A percentile compares a stretch with the other conserved stretches of the same genome.
Evolutionary conservation across 352 stramenopile species (phyloP).

Genomic region (Globisporangium barbulae): DNA sequence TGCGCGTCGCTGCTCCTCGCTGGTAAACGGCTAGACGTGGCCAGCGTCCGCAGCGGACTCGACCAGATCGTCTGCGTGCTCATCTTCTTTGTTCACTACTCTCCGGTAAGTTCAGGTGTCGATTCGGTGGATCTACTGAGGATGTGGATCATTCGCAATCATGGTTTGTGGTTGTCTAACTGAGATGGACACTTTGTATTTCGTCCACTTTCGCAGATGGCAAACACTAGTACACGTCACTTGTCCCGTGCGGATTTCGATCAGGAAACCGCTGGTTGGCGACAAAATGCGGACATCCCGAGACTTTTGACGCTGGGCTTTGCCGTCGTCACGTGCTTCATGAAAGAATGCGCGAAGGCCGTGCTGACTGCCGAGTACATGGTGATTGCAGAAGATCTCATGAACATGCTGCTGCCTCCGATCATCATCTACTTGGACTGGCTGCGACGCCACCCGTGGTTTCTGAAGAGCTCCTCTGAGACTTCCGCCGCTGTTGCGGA

Average conservation of each 20-base stretch:
- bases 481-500: neutral
- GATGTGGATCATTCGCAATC: neutral
- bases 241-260: conserved; percentile 12
- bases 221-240: neutral
- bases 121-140: neutral
- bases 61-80: conserved; percentile 27
- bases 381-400: conserved; percentile 16
- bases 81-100: conserved; percentile 31
- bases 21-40: conserved; percentile 4
- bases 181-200: neutral
- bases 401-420: conserved; percentile 36
- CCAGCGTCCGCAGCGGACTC: conserved; percentile 12
- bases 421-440: conserved; percentile 40
- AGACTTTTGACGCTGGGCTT: conserved; percentile 8
- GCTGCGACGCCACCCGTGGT: conserved; percentile 35
- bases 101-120: conserved; percentile 16
- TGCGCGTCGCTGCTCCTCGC: conserved; percentile 10
- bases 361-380: conserved; percentile 11
- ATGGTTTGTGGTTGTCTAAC: neutral
- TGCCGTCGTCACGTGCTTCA: conserved; percentile 10
- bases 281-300: neutral
- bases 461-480: conserved; percentile 1
- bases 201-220: neutral
- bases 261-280: neutral
- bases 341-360: conserved; percentile 17